Evolutionary conservation across 257 asterid genomes (phyloP), one percentile per base, ranked within the genome.

Genomic region (Plantago ovata): DNA sequence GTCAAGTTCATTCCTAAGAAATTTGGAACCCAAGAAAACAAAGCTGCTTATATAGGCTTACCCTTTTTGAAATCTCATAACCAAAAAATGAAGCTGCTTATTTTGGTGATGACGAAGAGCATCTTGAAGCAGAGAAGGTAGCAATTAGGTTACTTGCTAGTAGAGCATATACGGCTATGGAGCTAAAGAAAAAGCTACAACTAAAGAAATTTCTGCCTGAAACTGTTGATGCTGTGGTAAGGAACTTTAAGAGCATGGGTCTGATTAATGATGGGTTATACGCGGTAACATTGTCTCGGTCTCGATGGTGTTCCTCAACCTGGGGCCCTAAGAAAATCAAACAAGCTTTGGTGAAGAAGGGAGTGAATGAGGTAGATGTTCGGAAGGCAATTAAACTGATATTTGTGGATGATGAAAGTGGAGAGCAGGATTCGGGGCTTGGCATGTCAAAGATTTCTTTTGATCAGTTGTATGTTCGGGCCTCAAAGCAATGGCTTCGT

Each of bases 271-370:
- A 92, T 49, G 58, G 86, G 64, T 75, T 85, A 56, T 88, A 81
- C 68, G 98, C 96, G 53, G 98, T 88, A 84, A 55, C 87, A 58
- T 84, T 63, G 81, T 71, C 93, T 36, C 85, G 82, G 44, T 85
- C 98, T 52, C 80, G 95, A 77, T 92, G 96, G 95, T 76, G 95
- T 65, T 83, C 98, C 69, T 85, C 85, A 56, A 81, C 85, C 72
- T 92, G 98, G 96, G 96, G 98, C 39, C 98, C 96, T 52, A 71
- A 83, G 15, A 82, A 96, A 70, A 87, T 92, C 61, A 92, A 64
- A 69, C 93, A 74, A 62, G 95, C 81, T 22, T 67, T 91, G 41
- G 59, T 58, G 65, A 75, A 72, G 76, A 91, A 81, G 68, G 96
- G 98, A 38, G 70, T 85, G 57, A 85, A 77, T 19, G 70, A 61